Evolutionary conservation across 176 grass and related monocot genomes (phyloP), one percentile per base, ranked within the genome.

Genomic region (Phoenix dactylifera): DNA sequence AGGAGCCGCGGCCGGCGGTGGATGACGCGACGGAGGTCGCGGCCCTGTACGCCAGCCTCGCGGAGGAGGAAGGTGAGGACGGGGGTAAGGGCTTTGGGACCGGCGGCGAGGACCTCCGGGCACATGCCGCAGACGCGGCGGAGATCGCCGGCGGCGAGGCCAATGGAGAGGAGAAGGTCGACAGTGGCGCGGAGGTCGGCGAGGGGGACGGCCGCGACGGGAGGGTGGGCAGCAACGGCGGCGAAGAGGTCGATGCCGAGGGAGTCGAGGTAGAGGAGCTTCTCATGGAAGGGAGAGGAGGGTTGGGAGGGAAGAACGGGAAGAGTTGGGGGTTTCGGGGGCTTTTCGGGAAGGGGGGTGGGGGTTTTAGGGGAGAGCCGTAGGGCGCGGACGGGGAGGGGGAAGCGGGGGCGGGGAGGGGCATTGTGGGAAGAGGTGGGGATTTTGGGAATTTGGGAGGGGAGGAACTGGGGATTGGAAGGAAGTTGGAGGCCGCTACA

Each of bases 121-220:
- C 91, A 96, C 86, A 96, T 96, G 56, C 60, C 72, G 23, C 83
- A 80, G 16, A 81, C 81, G 26, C 91, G 86, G 15, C 80, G 80
- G 71, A 96, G 68, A 49, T 96, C 91, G 4, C 65, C 58, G 0
- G 65, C 58, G 10, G 83, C 62, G n/a, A 96, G 78, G 20, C 87
- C 80, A 4, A 73, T 55, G 26, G 69, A 83, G 2, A 81, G 83
- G 15, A 84, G 70, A 26, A 84, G 28, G 2, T 30, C 77, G 4
- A 68, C 74, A 18, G 81, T 57, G 22, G 69, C 77, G 19, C 68
- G 68, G 15, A 71, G 22, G 48, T 54, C 74, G 24, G 63, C 24
- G 35, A 89, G 49, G 14, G 70, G 28, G 26, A 50, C 70, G 4
- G 56, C 44, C 44, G 75, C 19, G 67, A 82, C n/a, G 71, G 77